phyloP scores from a whole-genome alignment of 1,139 yeast genomes.

The Lodderomyces metapsilosis region DNA sequence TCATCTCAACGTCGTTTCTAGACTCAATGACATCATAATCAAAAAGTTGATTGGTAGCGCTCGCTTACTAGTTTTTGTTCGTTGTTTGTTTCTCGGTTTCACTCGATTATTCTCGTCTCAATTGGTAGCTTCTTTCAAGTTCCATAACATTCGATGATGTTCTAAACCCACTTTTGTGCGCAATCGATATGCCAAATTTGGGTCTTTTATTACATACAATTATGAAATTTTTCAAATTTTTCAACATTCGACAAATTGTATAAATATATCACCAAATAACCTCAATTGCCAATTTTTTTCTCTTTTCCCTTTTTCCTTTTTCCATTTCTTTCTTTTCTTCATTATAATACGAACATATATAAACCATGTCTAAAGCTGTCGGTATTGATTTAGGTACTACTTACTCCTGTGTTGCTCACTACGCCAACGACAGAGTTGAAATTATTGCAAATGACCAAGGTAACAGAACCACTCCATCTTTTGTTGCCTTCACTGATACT shows the following conservation, averaged over 20 bases:
- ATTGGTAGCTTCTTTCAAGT: conserved; percentile 5
- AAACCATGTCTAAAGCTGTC: conserved; percentile 60
- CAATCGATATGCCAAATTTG: conserved; percentile 5
- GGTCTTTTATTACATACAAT: neutral
- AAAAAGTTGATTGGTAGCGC: neutral
- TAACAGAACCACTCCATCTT: conserved; percentile 88
- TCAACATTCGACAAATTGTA: conserved; percentile 1
- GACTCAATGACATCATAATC: neutral
- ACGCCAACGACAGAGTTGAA: conserved; percentile 69
- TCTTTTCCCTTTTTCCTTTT: conserved; percentile 6
- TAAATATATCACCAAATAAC: conserved; percentile 1
- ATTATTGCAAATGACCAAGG: conserved; percentile 57
- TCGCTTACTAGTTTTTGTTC: neutral
- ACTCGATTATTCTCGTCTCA: neutral
- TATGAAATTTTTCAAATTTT: neutral
- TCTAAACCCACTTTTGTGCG: conserved; percentile 7
- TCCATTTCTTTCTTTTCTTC: conserved; percentile 2
- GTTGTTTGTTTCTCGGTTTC: neutral
- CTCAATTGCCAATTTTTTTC: neutral
- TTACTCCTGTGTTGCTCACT: conserved; percentile 83
- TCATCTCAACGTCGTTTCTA: too few species aligned
- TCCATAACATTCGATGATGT: conserved; percentile 8
- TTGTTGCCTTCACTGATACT: conserved; percentile 95
- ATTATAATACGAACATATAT: conserved; percentile 15
- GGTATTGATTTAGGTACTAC: conserved; percentile 88